These are phyloP conservation scores for Pseudogymnoascus sp. DNA, from an alignment of 2,329 filamentous ascomycete species.

Conservation along the genomic window DNA sequence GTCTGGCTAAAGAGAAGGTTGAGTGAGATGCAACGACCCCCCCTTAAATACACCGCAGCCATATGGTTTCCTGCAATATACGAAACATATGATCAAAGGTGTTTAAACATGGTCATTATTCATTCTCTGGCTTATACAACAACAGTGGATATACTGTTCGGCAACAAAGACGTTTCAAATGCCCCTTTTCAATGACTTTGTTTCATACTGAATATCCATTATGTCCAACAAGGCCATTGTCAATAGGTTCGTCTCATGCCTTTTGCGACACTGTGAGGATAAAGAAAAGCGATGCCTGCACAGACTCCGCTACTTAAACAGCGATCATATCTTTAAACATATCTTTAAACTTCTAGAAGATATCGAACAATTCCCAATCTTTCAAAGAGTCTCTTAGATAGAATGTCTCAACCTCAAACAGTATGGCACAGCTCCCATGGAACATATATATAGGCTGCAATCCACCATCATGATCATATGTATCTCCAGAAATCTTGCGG, in stretches of 20 bases:
- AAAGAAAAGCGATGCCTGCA: neutral
- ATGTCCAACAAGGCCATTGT: neutral
- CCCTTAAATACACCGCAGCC: neutral
- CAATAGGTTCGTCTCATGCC: neutral
- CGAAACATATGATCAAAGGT: neutral
- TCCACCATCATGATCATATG: neutral
- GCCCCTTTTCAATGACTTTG: neutral
- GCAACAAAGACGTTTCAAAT: neutral
- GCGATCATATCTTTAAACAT: neutral
- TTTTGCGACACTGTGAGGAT: neutral
- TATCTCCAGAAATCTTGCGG: neutral
- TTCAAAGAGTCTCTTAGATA: neutral
- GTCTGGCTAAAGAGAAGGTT: neutral
- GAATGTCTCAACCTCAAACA: neutral
- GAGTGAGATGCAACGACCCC: neutral
- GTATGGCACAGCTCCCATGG: neutral
- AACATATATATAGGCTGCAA: neutral
- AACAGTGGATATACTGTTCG: neutral
- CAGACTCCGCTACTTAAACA: neutral
- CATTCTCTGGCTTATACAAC: neutral
- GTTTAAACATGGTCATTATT: neutral
- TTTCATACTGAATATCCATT: neutral
- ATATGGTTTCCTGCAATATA: neutral
- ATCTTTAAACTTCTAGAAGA: constrained; percentile 7
- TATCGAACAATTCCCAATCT: neutral